Evolutionary conservation across 2,329 filamentous ascomycete genomes (phyloP).

Genomic region (Fusarium subtropicale): DNA sequence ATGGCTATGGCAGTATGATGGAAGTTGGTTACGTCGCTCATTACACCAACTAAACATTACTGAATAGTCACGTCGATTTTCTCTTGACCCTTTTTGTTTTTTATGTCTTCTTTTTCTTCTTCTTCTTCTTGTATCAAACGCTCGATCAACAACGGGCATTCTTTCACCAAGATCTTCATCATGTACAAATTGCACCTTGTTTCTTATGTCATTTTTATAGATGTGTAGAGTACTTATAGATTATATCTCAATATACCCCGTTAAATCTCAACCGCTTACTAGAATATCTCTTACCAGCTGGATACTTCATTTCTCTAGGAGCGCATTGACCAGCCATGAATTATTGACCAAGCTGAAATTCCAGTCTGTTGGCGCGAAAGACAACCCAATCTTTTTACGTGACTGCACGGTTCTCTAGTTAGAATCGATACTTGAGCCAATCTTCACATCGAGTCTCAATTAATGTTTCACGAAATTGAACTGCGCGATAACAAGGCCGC

Average conservation of each 20-base stretch:
- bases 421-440: too few species aligned
- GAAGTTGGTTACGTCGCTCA: conserved; percentile 62
- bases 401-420: background rate
- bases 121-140: background rate
- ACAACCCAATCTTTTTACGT: background rate
- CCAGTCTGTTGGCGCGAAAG: rapidly evolving
- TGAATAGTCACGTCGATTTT: rapidly evolving
- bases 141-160: background rate
- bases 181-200: background rate
- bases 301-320: too few species aligned
- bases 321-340: background rate
- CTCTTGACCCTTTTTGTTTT: background rate
- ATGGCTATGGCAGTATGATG: conserved; percentile 60
- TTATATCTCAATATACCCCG: background rate
- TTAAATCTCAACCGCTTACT: rapidly evolving
- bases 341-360: background rate
- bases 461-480: background rate
- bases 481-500: background rate
- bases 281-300: rapidly evolving
- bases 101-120: background rate
- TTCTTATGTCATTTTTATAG: background rate
- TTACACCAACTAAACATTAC: conserved; percentile 36
- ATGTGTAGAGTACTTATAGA: background rate
- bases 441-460: rapidly evolving
- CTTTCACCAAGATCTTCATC: rapidly evolving